Evolutionary conservation across 768 basidiomycete genomes (phyloP).

Genomic region (Lyophyllum shimeji): DNA sequence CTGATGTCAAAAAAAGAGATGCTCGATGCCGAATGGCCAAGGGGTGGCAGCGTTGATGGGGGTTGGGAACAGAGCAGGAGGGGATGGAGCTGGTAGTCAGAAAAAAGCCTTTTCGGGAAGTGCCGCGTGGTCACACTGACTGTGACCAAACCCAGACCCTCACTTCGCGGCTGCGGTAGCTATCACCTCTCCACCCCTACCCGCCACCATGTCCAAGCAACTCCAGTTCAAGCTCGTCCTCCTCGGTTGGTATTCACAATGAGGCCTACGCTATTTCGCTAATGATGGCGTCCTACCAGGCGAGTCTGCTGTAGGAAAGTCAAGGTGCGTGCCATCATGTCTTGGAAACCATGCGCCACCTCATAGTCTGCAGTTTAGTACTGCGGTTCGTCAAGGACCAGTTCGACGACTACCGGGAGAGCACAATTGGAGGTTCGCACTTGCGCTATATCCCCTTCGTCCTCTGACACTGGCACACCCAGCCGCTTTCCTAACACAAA

Average conservation of each 20-base stretch:
- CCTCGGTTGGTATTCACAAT: constrained; percentile 62
- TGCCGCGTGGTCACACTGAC: constrained; percentile 29
- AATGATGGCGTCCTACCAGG: constrained; percentile 47
- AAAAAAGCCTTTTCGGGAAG: constrained; percentile 28
- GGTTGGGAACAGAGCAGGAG: constrained; percentile 27
- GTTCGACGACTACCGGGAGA: constrained; percentile 94
- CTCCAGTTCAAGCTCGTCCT: constrained; percentile 96
- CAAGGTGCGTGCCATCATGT: constrained; percentile 54
- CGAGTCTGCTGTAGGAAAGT: constrained; percentile 98
- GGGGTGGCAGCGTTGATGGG: constrained; percentile 32
- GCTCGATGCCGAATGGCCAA: constrained; percentile 15
- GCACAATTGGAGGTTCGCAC: constrained; percentile 80
- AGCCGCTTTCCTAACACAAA: constrained; percentile 99
- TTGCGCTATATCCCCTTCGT: constrained; percentile 2
- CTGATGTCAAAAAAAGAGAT: constrained; percentile 24
- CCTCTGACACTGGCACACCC: constrained; percentile 16
- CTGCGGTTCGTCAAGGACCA: constrained; percentile 96
- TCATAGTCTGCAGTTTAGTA: constrained; percentile 66
- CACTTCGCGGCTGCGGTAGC: constrained; percentile 25
- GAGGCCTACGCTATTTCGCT: constrained; percentile 3
- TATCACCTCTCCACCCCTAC: constrained; percentile 21
- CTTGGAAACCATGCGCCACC: constrained; percentile 22
- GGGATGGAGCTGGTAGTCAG: background rate
- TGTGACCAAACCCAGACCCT: constrained; percentile 22
- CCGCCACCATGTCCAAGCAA: constrained; percentile 80